A percentile compares a stretch with the other conserved stretches of the same genome.
These are phyloP conservation scores for Paracorniculantispora psalliotae DNA, from an alignment of 2,329 filamentous ascomycete species.

Conservation along the genomic window DNA sequence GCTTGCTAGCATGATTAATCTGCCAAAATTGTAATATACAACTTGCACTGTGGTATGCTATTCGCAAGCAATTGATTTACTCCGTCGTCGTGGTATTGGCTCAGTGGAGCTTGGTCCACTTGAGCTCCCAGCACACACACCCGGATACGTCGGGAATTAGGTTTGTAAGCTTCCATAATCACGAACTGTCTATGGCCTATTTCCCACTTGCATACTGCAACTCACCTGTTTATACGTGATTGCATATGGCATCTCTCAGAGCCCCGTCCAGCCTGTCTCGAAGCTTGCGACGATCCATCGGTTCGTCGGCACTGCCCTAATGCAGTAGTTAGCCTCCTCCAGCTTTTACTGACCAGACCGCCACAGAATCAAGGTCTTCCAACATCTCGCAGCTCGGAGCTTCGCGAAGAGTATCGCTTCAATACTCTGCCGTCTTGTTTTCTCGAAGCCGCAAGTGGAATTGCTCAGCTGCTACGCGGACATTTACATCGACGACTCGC, in stretches of 20 bases:
- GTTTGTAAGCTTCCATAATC: not conserved
- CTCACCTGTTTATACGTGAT: not conserved
- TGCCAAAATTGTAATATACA: not conserved
- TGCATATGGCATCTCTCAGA: constrained; percentile 1
- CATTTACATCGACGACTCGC: not conserved
- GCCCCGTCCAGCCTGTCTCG: not conserved
- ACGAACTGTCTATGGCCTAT: not conserved
- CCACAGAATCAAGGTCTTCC: not conserved
- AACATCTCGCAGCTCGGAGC: not conserved
- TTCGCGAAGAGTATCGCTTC: not conserved
- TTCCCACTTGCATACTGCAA: not conserved
- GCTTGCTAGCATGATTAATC: not conserved
- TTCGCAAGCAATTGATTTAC: not conserved
- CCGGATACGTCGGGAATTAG: not conserved
- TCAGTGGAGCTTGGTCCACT: constrained; percentile 7
- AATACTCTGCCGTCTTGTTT: not conserved
- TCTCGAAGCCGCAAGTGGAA: too few relatives aligned
- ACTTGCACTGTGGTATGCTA: not conserved
- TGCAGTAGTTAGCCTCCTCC: too few relatives aligned
- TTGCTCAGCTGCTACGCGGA: not conserved
- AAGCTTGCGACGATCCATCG: constrained; percentile 6
- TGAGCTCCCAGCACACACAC: not conserved
- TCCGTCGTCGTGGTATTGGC: not conserved
- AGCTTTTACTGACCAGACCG: not conserved
- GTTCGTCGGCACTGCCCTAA: constrained; percentile 1